A percentile compares a stretch with the other conserved stretches of the same genome.
Evolutionary conservation across 441 rosid genomes (phyloP).

Genomic region (Erysimum pusillum): DNA sequence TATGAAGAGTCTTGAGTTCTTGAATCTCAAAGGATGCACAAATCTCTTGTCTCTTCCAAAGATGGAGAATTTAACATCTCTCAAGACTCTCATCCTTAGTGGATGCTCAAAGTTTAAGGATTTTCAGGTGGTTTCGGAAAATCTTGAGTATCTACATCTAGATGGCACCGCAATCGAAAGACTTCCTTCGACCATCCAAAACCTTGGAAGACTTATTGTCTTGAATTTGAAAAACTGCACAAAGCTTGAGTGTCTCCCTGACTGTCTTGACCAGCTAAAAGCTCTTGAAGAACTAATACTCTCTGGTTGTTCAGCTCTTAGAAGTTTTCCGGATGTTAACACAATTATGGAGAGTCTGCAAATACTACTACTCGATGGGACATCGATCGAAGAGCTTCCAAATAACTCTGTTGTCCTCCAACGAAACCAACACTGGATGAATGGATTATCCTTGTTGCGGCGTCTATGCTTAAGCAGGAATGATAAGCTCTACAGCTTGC

Average conservation of each 20-base stretch:
- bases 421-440: neutral
- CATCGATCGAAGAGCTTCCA: slow-evolving; percentile 30
- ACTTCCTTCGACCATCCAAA: neutral
- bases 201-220: slow-evolving; percentile 34
- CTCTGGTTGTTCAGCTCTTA: slow-evolving; percentile 32
- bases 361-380: slow-evolving; percentile 17
- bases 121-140: neutral
- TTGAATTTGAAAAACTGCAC: slow-evolving; percentile 27
- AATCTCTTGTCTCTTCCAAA: neutral
- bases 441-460: neutral
- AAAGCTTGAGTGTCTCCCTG: slow-evolving; percentile 38
- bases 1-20: neutral
- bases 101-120: neutral
- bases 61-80: neutral
- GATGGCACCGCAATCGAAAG: slow-evolving; percentile 11
- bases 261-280: slow-evolving; percentile 9
- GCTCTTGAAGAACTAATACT: slow-evolving; percentile 20
- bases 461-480: slow-evolving; percentile 23
- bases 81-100: slow-evolving; percentile 6
- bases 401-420: neutral
- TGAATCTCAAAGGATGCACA: slow-evolving; percentile 15
- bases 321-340: slow-evolving; percentile 1
- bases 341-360: neutral
- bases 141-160: neutral
- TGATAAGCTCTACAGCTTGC: slow-evolving; percentile 1